Conservation (phyloP, 192 early-diverging fungal genomes). For the Backusella parvicylindrica region DNA sequence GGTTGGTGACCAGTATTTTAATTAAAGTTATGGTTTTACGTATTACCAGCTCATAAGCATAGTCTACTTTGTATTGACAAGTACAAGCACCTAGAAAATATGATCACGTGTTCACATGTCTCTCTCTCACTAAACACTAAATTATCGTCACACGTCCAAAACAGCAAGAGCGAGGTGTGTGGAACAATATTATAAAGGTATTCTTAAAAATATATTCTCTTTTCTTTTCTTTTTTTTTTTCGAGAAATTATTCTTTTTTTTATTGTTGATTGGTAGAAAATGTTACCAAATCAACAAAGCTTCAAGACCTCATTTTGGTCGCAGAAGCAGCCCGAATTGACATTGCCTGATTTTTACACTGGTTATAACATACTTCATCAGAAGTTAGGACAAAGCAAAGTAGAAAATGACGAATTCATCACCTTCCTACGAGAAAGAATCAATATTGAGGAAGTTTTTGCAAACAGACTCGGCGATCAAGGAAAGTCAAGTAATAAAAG, state of each 20-base stretch:
- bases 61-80: no score
- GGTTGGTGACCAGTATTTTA: no score
- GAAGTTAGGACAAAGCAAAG: slow-evolving; percentile 48
- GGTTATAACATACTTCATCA: slow-evolving; percentile 48
- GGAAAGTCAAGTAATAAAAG: slow-evolving; percentile 16
- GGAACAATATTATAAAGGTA: background rate
- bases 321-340: slow-evolving; percentile 19
- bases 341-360: slow-evolving; percentile 39
- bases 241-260: no score
- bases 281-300: slow-evolving; percentile 15
- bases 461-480: slow-evolving; percentile 31
- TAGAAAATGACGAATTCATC: slow-evolving; percentile 56
- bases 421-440: slow-evolving; percentile 48
- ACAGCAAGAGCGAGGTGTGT: background rate
- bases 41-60: no score
- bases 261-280: background rate
- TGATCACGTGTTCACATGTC: no score
- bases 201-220: background rate
- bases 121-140: no score
- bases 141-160: no score
- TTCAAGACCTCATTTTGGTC: slow-evolving; percentile 40
- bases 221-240: background rate
- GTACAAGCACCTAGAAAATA: no score
- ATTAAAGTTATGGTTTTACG: no score
- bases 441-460: slow-evolving; percentile 43